A percentile compares a stretch with the other conserved stretches of the same genome.
These are phyloP conservation scores for Solanum sejunctum DNA, from an alignment of 257 asterid genomes.

Conservation along the genomic window DNA sequence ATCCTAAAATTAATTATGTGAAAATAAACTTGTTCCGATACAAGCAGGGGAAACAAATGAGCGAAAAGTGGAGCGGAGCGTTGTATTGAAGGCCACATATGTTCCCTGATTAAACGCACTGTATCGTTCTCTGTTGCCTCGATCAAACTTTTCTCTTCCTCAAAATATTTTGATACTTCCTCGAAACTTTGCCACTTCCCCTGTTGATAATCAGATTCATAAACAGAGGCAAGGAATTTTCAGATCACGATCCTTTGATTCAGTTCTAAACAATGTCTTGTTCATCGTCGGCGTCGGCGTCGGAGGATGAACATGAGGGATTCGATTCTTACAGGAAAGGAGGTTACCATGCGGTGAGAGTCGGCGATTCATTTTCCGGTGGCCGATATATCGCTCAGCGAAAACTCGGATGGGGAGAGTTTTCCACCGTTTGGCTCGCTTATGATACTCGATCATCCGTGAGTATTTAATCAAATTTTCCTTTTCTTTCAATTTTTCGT, in stretches of 20 bases:
- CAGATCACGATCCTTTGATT: not conserved
- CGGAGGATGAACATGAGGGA: slow-evolving; percentile 88
- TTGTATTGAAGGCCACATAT: slow-evolving; percentile 30
- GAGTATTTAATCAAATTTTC: not conserved
- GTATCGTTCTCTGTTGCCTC: not conserved
- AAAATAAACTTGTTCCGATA: too few relatives aligned
- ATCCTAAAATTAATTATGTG: too few relatives aligned
- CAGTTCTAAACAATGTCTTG: slow-evolving; percentile 31
- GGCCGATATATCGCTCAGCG: slow-evolving; percentile 93
- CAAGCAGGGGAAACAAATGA: not conserved
- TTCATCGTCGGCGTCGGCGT: slow-evolving; percentile 73
- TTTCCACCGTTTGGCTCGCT: slow-evolving; percentile 97
- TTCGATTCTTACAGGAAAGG: slow-evolving; percentile 66
- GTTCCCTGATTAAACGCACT: not conserved
- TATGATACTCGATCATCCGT: slow-evolving; percentile 74
- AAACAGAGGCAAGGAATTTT: not conserved
- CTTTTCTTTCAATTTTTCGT: not conserved
- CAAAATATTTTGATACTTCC: not conserved
- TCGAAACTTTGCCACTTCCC: not conserved
- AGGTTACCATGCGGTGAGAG: slow-evolving; percentile 80
- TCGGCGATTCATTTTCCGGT: slow-evolving; percentile 63
- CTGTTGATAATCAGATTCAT: not conserved
- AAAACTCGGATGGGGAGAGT: slow-evolving; percentile 97
- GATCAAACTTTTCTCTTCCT: not conserved
- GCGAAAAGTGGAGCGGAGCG: slow-evolving; percentile 31